Evolutionary conservation across 164 flowering plant species (phyloP).

Genomic region (Houttuynia cordata): DNA sequence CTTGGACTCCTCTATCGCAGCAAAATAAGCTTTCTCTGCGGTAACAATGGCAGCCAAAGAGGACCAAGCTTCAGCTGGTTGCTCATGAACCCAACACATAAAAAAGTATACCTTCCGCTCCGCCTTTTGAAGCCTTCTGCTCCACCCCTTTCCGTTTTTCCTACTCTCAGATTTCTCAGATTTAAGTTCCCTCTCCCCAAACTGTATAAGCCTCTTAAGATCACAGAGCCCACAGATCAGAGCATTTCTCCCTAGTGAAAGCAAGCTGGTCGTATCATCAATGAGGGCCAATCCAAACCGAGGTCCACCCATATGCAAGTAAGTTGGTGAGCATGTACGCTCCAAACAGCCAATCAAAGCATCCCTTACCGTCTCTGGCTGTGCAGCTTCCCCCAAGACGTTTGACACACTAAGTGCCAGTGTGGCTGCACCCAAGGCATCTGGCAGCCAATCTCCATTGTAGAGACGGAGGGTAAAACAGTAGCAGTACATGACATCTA

Average conservation of each 20-base stretch:
- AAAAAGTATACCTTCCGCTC: conserved; percentile 31
- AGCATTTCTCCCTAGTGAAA: conserved; percentile 1
- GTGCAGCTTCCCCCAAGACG: conserved; percentile 53
- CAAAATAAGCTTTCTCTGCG: conserved; percentile 36
- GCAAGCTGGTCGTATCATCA: conserved; percentile 39
- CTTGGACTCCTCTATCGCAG: conserved; percentile 8
- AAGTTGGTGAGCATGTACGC: conserved; percentile 64
- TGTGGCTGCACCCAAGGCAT: conserved; percentile 52
- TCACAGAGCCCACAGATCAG: conserved; percentile 1
- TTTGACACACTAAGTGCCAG: conserved; percentile 53
- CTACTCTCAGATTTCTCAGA: conserved; percentile 28
- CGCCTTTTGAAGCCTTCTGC: conserved; percentile 44
- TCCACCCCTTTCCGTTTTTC: conserved; percentile 24
- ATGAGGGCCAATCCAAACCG: conserved; percentile 49
- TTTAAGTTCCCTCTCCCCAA: conserved; percentile 41
- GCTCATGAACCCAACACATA: conserved; percentile 65
- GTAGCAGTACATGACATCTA: conserved; percentile 71
- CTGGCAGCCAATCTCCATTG: conserved; percentile 85
- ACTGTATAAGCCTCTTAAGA: conserved; percentile 33
- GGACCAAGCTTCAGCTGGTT: conserved; percentile 60
- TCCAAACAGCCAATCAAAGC: conserved; percentile 58
- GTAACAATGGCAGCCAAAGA: conserved; percentile 42
- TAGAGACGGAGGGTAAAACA: conserved; percentile 86
- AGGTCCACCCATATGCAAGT: conserved; percentile 58
- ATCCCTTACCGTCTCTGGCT: conserved; percentile 53